Evolutionary conservation across 345 rosid genomes (phyloP).

Genomic region (Salix udensis): DNA sequence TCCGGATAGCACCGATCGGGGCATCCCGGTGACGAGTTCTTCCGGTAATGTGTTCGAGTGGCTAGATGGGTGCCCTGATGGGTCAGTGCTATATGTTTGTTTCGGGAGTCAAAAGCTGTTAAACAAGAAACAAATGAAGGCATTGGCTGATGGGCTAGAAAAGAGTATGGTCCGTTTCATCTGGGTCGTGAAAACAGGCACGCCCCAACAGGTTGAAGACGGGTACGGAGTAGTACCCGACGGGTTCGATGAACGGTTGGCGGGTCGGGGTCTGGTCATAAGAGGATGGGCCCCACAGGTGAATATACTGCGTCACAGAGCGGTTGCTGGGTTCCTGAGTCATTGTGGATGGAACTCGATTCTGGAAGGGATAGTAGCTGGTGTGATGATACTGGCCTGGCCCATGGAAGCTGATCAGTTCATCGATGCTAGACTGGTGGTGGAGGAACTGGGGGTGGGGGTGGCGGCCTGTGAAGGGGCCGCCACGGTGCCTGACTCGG

Average conservation of each 20-base stretch:
- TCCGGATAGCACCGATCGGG: slow-evolving; percentile 6
- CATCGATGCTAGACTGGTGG: slow-evolving; percentile 45
- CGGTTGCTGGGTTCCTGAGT: slow-evolving; percentile 58
- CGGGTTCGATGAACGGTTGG: slow-evolving; percentile 46
- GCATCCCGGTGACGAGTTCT: background rate
- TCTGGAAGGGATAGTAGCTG: slow-evolving; percentile 52
- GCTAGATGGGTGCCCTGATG: slow-evolving; percentile 51
- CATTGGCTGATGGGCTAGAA: slow-evolving; percentile 49
- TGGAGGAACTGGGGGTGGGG: slow-evolving; percentile 51
- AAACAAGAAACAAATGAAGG: slow-evolving; percentile 39
- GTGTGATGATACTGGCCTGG: slow-evolving; percentile 53
- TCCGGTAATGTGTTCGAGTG: slow-evolving; percentile 27
- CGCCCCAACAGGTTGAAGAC: slow-evolving; percentile 11
- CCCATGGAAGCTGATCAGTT: slow-evolving; percentile 77
- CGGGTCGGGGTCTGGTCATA: slow-evolving; percentile 39
- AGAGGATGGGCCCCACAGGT: slow-evolving; percentile 65
- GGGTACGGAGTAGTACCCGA: slow-evolving; percentile 33
- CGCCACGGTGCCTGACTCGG: slow-evolving; percentile 51
- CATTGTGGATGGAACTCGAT: slow-evolving; percentile 84
- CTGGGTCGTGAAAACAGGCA: slow-evolving; percentile 52
- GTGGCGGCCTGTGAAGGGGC: slow-evolving; percentile 49
- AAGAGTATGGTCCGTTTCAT: slow-evolving; percentile 47
- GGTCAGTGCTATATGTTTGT: slow-evolving; percentile 55
- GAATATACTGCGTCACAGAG: slow-evolving; percentile 44
- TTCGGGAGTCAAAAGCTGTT: slow-evolving; percentile 62